Evolutionary conservation across 345 rosid genomes (phyloP).

Genomic region (Salix purpurea): DNA sequence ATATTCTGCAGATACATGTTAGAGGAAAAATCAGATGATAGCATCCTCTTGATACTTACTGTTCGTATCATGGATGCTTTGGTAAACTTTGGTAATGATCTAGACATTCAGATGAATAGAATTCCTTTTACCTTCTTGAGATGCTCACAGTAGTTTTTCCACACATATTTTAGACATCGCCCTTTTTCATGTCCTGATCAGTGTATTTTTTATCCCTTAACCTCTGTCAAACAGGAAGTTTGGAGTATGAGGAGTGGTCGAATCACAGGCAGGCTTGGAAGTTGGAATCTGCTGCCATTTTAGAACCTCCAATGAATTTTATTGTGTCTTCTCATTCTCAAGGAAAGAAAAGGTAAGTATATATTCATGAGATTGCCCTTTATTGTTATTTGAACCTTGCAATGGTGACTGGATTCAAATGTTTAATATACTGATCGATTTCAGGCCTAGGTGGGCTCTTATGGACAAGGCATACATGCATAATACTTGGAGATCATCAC

Average conservation of each 20-base stretch:
- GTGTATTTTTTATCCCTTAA: background rate
- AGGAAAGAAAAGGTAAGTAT: conserved; percentile 78
- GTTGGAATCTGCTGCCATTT: conserved; percentile 91
- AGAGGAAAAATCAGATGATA: conserved; percentile 95
- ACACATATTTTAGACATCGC: background rate
- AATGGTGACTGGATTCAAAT: background rate
- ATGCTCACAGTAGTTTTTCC: background rate
- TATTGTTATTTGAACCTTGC: conserved; percentile 7
- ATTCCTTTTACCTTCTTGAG: background rate
- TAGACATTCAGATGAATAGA: conserved; percentile 21
- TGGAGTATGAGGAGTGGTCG: conserved; percentile 95
- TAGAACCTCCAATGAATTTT: conserved; percentile 93
- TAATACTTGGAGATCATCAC: conserved; percentile 93
- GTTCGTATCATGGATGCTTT: conserved; percentile 93
- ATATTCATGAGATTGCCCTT: conserved; percentile 6
- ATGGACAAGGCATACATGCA: conserved; percentile 96
- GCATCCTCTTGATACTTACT: conserved; percentile 78
- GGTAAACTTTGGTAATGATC: conserved; percentile 78
- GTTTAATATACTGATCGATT: conserved; percentile 25
- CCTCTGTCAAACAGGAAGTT: conserved; percentile 53
- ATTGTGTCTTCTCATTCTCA: conserved; percentile 72
- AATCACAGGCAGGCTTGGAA: conserved; percentile 99
- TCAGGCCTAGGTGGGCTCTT: conserved; percentile 98
- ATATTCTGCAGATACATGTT: conserved; percentile 61
- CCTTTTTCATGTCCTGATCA: background rate